Conservation (phyloP, 177 flowering plant species). For the Vitis hybrid region DNA sequence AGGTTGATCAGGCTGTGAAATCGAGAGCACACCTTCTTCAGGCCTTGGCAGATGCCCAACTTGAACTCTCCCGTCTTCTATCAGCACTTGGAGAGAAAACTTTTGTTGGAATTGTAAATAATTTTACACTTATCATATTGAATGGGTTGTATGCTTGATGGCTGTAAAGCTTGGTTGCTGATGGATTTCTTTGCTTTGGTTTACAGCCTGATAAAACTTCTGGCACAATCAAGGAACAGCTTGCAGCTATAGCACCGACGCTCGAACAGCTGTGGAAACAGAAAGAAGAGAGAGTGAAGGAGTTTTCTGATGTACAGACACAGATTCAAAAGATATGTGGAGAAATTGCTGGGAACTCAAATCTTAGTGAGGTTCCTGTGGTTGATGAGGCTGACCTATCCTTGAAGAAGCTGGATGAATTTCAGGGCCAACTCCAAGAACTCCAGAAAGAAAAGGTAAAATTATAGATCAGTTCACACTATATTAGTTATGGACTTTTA, state of each 20-base stretch:
- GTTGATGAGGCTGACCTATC: conserved; percentile 84
- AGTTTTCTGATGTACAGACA: conserved; percentile 74
- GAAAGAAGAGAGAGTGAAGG: conserved; percentile 75
- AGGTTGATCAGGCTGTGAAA: conserved; percentile 82
- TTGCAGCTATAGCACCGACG: conserved; percentile 72
- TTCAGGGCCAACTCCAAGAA: conserved; percentile 76
- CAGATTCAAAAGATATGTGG: conserved; percentile 83
- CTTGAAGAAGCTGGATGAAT: conserved; percentile 76
- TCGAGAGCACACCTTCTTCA: conserved; percentile 86
- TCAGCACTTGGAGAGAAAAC: conserved; percentile 85
- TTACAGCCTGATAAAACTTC: conserved; percentile 71
- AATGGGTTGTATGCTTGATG: not conserved
- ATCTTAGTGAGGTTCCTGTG: conserved; percentile 36
- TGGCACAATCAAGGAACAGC: conserved; percentile 89
- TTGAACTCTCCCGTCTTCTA: conserved; percentile 67
- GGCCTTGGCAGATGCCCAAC: conserved; percentile 73
- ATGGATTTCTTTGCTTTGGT: conserved; percentile 13
- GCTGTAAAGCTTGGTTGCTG: not conserved
- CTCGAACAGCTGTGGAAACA: conserved; percentile 69
- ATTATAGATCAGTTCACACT: not conserved
- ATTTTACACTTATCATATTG: not conserved
- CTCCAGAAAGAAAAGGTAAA: conserved; percentile 92
- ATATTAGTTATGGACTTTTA: too few species aligned
- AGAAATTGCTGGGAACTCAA: conserved; percentile 72
- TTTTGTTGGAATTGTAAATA: conserved; percentile 65